Percentiles rank a stretch among this genome's conserved stretches.
Conservation (phyloP, 345 rosid species). For the Citropsis articulata region DNA sequence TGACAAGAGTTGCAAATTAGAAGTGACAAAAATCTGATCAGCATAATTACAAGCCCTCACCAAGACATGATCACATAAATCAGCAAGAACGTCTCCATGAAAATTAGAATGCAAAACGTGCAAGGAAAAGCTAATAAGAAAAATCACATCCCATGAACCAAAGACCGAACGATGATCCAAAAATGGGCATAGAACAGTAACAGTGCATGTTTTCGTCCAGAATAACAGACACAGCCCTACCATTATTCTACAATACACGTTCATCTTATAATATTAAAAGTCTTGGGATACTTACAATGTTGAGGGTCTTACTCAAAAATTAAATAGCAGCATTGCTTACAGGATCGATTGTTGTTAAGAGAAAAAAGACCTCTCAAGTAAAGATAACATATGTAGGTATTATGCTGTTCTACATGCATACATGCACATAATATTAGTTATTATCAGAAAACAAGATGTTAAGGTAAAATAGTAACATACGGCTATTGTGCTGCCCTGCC, state of each 20-base stretch:
- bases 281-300: neutral
- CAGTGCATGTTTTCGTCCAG: neutral
- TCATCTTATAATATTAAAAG: neutral
- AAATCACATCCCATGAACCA: neutral
- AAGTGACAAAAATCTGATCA: neutral
- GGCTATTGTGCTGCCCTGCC: constrained; percentile 30
- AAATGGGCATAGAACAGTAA: neutral
- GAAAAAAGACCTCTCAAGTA: neutral
- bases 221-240: constrained; percentile 1
- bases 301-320: neutral
- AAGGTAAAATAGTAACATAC: constrained; percentile 35
- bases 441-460: neutral
- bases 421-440: neutral
- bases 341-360: neutral
- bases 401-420: neutral
- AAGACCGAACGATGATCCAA: neutral
- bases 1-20: constrained; percentile 21
- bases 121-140: neutral
- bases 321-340: neutral
- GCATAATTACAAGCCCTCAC: neutral
- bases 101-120: neutral
- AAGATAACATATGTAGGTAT: neutral
- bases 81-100: constrained; percentile 4
- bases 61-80: constrained; percentile 12
- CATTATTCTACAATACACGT: neutral